A percentile compares a stretch with the other conserved stretches of the same genome.
Evolutionary conservation across 2,329 filamentous ascomycete genomes (phyloP).

Genomic region (Pezicula carpinea): DNA sequence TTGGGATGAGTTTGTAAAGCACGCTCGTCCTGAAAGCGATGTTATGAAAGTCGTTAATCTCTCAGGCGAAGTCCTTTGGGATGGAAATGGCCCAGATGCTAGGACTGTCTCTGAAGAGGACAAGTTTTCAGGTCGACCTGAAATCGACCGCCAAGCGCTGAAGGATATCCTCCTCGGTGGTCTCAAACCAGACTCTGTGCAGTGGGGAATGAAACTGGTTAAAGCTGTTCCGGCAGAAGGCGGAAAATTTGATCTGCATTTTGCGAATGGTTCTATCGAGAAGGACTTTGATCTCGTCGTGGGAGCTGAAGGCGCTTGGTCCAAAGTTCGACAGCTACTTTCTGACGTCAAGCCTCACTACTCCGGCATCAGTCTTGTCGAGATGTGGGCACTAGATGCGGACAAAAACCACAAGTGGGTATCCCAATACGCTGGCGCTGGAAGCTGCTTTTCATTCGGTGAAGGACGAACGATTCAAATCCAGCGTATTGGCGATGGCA

Average conservation of each 20-base stretch:
- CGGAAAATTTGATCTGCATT: slow-evolving; percentile 14
- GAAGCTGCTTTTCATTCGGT: slow-evolving; percentile 28
- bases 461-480: slow-evolving; percentile 28
- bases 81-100: slow-evolving; percentile 9
- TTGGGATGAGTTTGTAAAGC: slow-evolving; percentile 24
- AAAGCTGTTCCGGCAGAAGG: not conserved
- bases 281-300: slow-evolving; percentile 29
- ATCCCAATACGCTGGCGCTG: slow-evolving; percentile 31
- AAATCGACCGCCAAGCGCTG: slow-evolving; percentile 34
- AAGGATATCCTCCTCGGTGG: slow-evolving; percentile 27
- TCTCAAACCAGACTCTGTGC: slow-evolving; percentile 28
- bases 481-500: slow-evolving; percentile 38
- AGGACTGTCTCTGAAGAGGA: not conserved
- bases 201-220: slow-evolving; percentile 32
- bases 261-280: slow-evolving; percentile 13
- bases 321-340: slow-evolving; percentile 32
- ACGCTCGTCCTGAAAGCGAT: slow-evolving; percentile 39
- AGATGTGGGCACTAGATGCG: slow-evolving; percentile 26
- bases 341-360: slow-evolving; percentile 33
- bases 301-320: slow-evolving; percentile 34
- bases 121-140: slow-evolving; percentile 21
- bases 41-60: slow-evolving; percentile 33
- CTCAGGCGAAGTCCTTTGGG: slow-evolving; percentile 15
- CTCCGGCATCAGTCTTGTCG: slow-evolving; percentile 31
- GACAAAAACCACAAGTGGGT: slow-evolving; percentile 32